phyloP scores from a whole-genome alignment of 306 rosid genomes.

The Dryas octopetala region DNA sequence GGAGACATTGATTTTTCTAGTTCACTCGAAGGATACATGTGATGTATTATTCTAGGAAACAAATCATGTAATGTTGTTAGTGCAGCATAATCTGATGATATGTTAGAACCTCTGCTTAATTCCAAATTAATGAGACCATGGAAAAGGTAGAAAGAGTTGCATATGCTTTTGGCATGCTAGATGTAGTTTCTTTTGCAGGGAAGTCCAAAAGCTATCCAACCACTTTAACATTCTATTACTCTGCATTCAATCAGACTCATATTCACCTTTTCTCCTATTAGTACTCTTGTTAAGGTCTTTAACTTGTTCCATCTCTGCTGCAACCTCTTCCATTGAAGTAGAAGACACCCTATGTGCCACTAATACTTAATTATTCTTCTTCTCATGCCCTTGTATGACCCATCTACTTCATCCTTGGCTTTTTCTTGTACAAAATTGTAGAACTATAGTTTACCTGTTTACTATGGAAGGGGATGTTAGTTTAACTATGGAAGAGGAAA shows the following conservation, averaged over 20 bases:
- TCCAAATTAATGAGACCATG: not conserved
- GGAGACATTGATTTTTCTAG: not conserved
- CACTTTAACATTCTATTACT: not conserved
- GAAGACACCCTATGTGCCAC: not conserved
- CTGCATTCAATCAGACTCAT: not conserved
- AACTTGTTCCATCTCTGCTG: not conserved
- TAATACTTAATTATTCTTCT: no score
- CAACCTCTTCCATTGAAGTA: not conserved
- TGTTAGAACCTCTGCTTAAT: not conserved
- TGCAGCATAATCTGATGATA: not conserved
- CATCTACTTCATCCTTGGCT: no score
- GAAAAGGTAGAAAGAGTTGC: not conserved
- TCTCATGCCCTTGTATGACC: no score
- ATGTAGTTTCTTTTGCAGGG: not conserved
- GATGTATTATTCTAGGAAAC: not conserved
- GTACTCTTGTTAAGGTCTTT: not conserved
- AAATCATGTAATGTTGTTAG: not conserved
- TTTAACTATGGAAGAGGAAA: no score
- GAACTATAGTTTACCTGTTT: no score
- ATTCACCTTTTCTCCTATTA: not conserved
- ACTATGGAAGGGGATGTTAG: no score
- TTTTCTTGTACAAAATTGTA: no score
- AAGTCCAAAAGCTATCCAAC: not conserved
- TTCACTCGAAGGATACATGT: not conserved
- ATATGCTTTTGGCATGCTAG: no score